These are phyloP conservation scores for Linderniella brevidens DNA, from an alignment of 257 asterid genomes.

Conservation along the genomic window DNA sequence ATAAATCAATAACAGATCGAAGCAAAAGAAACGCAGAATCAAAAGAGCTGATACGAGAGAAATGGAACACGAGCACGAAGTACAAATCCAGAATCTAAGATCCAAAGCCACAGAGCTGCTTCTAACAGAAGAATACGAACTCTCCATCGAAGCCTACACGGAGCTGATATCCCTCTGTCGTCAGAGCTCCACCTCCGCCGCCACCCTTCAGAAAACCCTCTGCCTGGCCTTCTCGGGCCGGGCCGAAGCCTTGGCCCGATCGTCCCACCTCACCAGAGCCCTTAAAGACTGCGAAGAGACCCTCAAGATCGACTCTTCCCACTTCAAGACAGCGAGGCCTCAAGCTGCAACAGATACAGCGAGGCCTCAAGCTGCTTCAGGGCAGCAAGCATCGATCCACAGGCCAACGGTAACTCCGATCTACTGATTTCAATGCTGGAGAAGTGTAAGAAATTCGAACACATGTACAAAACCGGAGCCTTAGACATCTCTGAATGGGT, in stretches of 20 bases:
- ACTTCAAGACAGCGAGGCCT: slow-evolving; percentile 54
- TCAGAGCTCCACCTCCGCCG: slow-evolving; percentile 18
- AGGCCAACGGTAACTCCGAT: slow-evolving; percentile 30
- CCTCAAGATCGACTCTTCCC: slow-evolving; percentile 35
- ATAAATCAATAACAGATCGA: no score
- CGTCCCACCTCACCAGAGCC: slow-evolving; percentile 27
- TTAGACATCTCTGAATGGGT: slow-evolving; percentile 79
- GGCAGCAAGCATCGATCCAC: slow-evolving; percentile 31
- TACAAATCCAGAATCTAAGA: slow-evolving; percentile 39
- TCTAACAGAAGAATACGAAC: slow-evolving; percentile 54
- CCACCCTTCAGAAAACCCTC: slow-evolving; percentile 38
- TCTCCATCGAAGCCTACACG: slow-evolving; percentile 35
- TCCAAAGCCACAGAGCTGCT: slow-evolving; percentile 71
- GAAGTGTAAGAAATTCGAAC: slow-evolving; percentile 48
- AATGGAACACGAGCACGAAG: slow-evolving; percentile 8
- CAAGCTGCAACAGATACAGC: slow-evolving; percentile 30
- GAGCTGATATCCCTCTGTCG: slow-evolving; percentile 38
- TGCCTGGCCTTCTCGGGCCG: slow-evolving; percentile 52
- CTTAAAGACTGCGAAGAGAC: slow-evolving; percentile 57
- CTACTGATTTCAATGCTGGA: slow-evolving; percentile 25
- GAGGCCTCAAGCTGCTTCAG: slow-evolving; percentile 39
- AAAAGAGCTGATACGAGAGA: neutral
- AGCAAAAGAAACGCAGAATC: no score
- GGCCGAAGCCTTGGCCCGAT: slow-evolving; percentile 53
- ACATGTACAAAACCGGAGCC: slow-evolving; percentile 43